These are phyloP conservation scores for Tuber microsphaerosporum DNA, from an alignment of 495 filamentous ascomycete species.

Conservation along the genomic window DNA sequence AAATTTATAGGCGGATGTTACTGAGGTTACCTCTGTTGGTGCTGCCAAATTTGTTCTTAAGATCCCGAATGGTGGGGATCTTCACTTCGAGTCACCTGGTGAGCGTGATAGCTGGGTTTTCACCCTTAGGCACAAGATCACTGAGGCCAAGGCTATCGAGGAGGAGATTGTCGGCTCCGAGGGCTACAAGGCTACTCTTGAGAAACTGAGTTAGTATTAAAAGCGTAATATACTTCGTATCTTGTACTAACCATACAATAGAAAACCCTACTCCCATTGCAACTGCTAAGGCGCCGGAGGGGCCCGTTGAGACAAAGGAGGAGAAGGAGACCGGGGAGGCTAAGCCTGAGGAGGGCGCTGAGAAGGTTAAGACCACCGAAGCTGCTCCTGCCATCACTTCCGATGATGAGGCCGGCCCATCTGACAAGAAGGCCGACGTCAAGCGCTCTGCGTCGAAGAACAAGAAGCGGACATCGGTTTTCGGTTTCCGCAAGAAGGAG, in stretches of 20 bases:
- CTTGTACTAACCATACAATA: constrained; percentile 26
- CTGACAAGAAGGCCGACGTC: constrained; percentile 46
- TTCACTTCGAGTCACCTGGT: constrained; percentile 46
- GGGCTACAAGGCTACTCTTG: constrained; percentile 69
- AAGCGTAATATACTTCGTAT: not conserved
- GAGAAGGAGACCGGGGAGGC: constrained; percentile 31
- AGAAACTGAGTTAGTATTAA: constrained; percentile 53
- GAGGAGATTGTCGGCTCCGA: constrained; percentile 62
- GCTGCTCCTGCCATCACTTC: constrained; percentile 9
- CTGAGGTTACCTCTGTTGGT: constrained; percentile 67
- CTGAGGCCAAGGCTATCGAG: constrained; percentile 68
- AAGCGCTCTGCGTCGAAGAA: constrained; percentile 68
- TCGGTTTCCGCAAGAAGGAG: constrained; percentile 45
- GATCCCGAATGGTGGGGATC: constrained; percentile 28
- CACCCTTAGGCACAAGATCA: constrained; percentile 65
- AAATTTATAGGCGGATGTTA: constrained; percentile 62
- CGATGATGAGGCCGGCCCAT: constrained; percentile 43
- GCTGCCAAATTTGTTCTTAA: constrained; percentile 75
- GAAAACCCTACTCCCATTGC: constrained; percentile 51
- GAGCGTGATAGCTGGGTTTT: constrained; percentile 90
- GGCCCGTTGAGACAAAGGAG: constrained; percentile 49
- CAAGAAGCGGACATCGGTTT: constrained; percentile 78
- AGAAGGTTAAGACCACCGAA: constrained; percentile 50
- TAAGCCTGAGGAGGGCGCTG: constrained; percentile 45
- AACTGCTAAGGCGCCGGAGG: constrained; percentile 49